Evolutionary conservation across 1,139 yeast genomes (phyloP).

Genomic region (Diutina rugosa): DNA sequence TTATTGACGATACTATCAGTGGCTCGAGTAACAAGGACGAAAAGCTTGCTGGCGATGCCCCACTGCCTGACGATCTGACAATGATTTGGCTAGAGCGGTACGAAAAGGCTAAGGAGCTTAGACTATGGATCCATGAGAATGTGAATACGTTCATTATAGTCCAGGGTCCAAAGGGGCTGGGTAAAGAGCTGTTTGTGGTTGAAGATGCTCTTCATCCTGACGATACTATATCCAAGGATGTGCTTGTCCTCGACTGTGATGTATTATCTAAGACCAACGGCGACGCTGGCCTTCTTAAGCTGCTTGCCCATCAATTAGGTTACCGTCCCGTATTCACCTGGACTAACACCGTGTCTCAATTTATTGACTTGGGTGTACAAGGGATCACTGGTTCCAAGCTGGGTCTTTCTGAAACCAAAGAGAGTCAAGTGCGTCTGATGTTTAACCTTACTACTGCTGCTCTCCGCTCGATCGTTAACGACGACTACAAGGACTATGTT

Average conservation of each 20-base stretch:
- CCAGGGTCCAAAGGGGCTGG: constrained; percentile 90
- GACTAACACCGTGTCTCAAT: constrained; percentile 69
- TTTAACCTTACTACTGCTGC: constrained; percentile 63
- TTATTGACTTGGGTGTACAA: constrained; percentile 76
- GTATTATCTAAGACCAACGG: constrained; percentile 57
- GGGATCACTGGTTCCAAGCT: constrained; percentile 92
- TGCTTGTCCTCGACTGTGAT: constrained; percentile 72
- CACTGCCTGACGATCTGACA: not conserved
- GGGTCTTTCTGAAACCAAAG: constrained; percentile 78
- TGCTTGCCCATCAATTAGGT: constrained; percentile 68
- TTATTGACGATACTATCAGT: constrained; percentile 3
- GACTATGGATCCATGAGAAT: constrained; percentile 56
- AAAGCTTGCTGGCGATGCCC: not conserved
- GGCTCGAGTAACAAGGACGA: constrained; percentile 3
- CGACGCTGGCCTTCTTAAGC: constrained; percentile 54
- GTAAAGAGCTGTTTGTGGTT: constrained; percentile 71
- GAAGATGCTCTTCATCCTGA: constrained; percentile 47
- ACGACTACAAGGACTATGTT: not conserved
- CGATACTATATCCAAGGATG: constrained; percentile 33
- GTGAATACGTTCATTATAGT: constrained; percentile 66
- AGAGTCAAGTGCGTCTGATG: constrained; percentile 74
- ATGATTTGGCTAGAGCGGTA: not conserved
- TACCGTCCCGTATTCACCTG: constrained; percentile 92
- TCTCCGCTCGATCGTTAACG: constrained; percentile 24
- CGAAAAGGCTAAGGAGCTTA: constrained; percentile 25